Percentiles rank a stretch among this genome's conserved stretches.
Conservation (phyloP, 1,139 yeast genomes). For the Zygotorulaspora mrakii region DNA sequence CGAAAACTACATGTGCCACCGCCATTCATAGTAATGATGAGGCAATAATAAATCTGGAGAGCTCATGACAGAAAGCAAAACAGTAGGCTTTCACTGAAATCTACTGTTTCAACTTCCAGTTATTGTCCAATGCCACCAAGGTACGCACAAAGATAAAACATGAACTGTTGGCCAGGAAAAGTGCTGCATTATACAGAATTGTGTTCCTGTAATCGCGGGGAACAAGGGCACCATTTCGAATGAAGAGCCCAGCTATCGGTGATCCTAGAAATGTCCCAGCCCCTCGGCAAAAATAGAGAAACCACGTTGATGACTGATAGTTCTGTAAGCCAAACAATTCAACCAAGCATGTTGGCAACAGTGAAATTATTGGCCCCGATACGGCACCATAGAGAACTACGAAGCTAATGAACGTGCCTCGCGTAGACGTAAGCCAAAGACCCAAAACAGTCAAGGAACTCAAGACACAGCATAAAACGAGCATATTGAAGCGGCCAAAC, state of each 20-base stretch:
- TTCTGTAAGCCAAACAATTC: conserved; percentile 41
- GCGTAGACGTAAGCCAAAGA: conserved; percentile 38
- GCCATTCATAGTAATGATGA: too few relatives aligned
- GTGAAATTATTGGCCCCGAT: conserved; percentile 42
- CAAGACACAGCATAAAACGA: conserved; percentile 38
- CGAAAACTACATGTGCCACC: too few relatives aligned
- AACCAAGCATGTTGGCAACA: conserved; percentile 42
- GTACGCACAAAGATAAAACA: conserved; percentile 4
- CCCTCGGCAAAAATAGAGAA: conserved; percentile 9
- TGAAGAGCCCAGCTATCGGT: conserved; percentile 9
- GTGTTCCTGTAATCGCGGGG: conserved; percentile 8
- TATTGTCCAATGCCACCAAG: conserved; percentile 1
- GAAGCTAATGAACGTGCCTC: conserved; percentile 39
- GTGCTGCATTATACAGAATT: conserved; percentile 6
- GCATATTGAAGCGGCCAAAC: conserved; percentile 42
- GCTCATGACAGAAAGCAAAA: too few relatives aligned
- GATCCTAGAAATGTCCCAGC: conserved; percentile 9
- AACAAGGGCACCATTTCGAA: neutral
- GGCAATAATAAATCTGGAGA: too few relatives aligned
- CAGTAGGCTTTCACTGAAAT: too few relatives aligned
- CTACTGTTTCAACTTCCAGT: conserved; percentile 4
- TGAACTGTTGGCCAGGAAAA: conserved; percentile 5
- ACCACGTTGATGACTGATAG: conserved; percentile 29
- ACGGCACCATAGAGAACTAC: conserved; percentile 41
- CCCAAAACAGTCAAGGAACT: conserved; percentile 39